Conservation (phyloP, 148 eudicot genomes). For the Gaultheria prostrata region DNA sequence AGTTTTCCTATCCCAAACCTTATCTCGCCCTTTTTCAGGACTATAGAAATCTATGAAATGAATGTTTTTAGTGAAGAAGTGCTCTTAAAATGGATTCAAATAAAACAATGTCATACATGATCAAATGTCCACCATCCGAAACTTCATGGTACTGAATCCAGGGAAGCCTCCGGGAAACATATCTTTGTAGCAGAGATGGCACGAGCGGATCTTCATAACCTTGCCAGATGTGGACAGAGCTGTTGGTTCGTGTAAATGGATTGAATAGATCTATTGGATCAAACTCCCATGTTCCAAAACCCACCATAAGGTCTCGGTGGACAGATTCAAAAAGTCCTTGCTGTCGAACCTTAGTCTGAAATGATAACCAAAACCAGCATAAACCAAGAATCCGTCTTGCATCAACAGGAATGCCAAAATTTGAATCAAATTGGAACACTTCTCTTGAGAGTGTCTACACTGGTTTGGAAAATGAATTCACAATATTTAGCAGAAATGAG, state of each 20-base stretch:
- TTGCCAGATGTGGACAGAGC: conserved; percentile 45
- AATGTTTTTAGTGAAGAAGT: conserved; percentile 24
- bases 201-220: conserved; percentile 46
- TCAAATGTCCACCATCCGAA: conserved; percentile 45
- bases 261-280: conserved; percentile 38
- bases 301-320: conserved; percentile 41
- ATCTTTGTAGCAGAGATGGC: conserved; percentile 34
- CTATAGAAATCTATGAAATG: not conserved
- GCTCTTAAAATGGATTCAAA: conserved; percentile 35
- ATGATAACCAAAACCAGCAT: not conserved
- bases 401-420: not conserved
- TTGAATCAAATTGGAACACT: not conserved
- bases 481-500: not conserved
- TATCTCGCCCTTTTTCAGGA: not conserved
- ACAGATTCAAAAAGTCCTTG: conserved; percentile 32
- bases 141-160: conserved; percentile 50
- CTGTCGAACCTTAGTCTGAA: conserved; percentile 31
- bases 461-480: not conserved
- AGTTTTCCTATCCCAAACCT: no score
- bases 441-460: not conserved
- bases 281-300: conserved; percentile 53
- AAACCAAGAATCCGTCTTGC: conserved; percentile 2
- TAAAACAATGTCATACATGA: conserved; percentile 30
- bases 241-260: conserved; percentile 27
- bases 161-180: conserved; percentile 28